phyloP scores from a whole-genome alignment of 192 early-diverging fungal species.

The Jimgerdemannia flammicorona region DNA sequence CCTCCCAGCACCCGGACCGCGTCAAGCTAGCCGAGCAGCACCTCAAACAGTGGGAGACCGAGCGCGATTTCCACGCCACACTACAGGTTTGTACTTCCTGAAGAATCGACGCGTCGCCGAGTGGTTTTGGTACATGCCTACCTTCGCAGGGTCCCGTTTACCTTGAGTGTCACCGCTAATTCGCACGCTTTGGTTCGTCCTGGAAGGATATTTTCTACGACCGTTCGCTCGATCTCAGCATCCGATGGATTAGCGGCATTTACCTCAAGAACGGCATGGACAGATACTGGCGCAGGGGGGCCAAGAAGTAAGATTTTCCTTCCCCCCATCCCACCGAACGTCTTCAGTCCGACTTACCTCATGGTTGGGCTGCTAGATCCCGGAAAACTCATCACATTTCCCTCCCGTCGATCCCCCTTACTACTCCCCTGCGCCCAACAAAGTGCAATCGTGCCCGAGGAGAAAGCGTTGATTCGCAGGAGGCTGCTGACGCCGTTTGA shows the following conservation, averaged over 20 bases:
- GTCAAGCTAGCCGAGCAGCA: constrained; percentile 62
- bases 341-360: no score
- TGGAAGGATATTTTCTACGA: constrained; percentile 73
- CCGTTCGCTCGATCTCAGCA: constrained; percentile 50
- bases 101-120: background rate
- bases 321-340: no score
- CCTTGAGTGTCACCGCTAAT: no score
- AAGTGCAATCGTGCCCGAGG: constrained; percentile 61
- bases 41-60: constrained; percentile 69
- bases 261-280: constrained; percentile 90
- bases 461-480: constrained; percentile 68
- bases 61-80: constrained; percentile 65
- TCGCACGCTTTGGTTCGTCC: no score
- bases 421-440: no score
- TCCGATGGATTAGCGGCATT: constrained; percentile 74
- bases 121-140: no score
- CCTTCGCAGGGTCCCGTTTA: no score
- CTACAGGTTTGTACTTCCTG: constrained; percentile 47
- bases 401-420: no score
- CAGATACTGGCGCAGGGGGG: constrained; percentile 82
- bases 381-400: no score
- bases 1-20: constrained; percentile 62
- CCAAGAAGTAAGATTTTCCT: constrained; percentile 45
- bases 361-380: no score
- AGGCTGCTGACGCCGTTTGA: constrained; percentile 62